These are phyloP conservation scores for Plenodomus tracheiphilus DNA, from an alignment of 2,329 filamentous ascomycete genomes.

Conservation along the genomic window DNA sequence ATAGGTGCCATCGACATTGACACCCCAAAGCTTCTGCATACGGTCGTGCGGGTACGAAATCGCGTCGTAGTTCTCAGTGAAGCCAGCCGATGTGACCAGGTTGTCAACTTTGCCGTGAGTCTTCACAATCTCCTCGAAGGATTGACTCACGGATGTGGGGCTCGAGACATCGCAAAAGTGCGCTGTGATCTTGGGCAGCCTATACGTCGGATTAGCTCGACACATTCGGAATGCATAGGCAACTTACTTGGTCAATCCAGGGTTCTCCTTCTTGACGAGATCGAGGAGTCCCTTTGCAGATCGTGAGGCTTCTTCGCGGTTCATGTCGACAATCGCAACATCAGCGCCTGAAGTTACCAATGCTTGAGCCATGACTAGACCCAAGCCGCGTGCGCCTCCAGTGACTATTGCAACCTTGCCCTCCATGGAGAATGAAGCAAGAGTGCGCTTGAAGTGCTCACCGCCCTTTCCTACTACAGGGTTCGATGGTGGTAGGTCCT, in stretches of 20 bases:
- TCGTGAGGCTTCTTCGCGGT: constrained; percentile 82
- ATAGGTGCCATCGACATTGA: constrained; percentile 93
- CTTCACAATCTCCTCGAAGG: constrained; percentile 69
- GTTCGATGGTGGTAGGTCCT: constrained; percentile 69
- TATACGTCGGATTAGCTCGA: constrained; percentile 33
- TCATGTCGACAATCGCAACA: constrained; percentile 90
- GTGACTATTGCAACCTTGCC: constrained; percentile 84
- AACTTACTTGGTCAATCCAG: constrained; percentile 49
- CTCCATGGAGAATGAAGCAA: constrained; percentile 84
- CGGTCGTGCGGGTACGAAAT: constrained; percentile 88
- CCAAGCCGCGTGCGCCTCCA: constrained; percentile 85
- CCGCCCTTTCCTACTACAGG: constrained; percentile 77
- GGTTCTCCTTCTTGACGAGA: constrained; percentile 78
- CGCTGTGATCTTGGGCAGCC: constrained; percentile 80
- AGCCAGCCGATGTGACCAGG: constrained; percentile 93
- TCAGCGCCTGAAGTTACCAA: constrained; percentile 86
- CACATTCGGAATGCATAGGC: neutral
- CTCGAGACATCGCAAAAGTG: constrained; percentile 88
- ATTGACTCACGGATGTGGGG: constrained; percentile 74
- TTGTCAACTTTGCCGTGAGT: constrained; percentile 84
- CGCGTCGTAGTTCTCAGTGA: constrained; percentile 94
- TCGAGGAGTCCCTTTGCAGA: constrained; percentile 75
- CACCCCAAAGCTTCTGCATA: constrained; percentile 89
- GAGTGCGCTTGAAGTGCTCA: constrained; percentile 80
- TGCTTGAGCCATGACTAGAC: constrained; percentile 90